Evolutionary conservation across 345 rosid species (phyloP).

Genomic region (Heritiera littoralis): DNA sequence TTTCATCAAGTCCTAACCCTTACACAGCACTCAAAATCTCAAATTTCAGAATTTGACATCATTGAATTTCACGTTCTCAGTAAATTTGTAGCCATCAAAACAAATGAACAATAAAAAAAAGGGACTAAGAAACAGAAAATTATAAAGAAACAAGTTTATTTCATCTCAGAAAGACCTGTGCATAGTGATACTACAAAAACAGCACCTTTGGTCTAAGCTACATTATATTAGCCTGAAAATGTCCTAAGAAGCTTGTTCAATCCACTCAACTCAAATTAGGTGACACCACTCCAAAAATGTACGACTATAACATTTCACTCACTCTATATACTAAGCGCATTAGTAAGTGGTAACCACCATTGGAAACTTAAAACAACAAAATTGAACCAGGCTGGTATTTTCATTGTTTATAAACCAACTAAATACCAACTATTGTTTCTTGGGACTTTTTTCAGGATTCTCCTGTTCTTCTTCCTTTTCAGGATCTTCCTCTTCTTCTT

Average conservation of each 20-base stretch:
- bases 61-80: background rate
- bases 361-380: constrained; percentile 19
- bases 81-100: background rate
- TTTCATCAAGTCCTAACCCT: background rate
- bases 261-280: constrained; percentile 9
- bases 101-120: background rate
- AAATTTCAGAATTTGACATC: background rate
- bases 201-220: background rate
- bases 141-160: background rate
- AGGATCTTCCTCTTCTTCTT: constrained; percentile 55
- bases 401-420: no score
- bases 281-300: constrained; percentile 10
- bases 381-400: background rate
- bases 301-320: constrained; percentile 19
- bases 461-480: constrained; percentile 51
- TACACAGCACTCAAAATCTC: background rate
- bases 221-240: constrained; percentile 15
- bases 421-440: constrained; percentile 28
- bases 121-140: background rate
- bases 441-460: constrained; percentile 35
- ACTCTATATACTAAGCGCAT: background rate
- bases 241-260: constrained; percentile 14
- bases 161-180: constrained; percentile 1
- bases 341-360: background rate
- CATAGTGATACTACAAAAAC: constrained; percentile 9